Evolutionary conservation across 1,284 basidiomycete genomes (phyloP), one percentile per base, ranked within the genome.

Genomic region (Leccinum pachyderme): DNA sequence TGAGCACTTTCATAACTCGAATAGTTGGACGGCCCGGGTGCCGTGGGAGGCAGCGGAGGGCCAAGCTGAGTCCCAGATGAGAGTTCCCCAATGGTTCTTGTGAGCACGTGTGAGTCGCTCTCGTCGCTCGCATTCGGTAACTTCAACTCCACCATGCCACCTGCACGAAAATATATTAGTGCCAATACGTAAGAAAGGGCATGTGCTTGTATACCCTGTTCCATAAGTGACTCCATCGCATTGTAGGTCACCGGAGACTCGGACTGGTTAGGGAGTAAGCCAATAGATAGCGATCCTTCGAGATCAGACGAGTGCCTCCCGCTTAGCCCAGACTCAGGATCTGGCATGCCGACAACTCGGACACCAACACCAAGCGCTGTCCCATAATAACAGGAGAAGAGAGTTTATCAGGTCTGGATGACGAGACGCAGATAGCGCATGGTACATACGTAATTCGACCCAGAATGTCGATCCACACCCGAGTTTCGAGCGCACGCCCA

Each of bases 381-480:
- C 33, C 39, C 22, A 31, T 35, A n/a, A 57, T 60, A 50, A 48
- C 39, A 35, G 32, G 28, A 53, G 45, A 53, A 44, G 25, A n/a
- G 44, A 31, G 48, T 3, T 55, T 45, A 52, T 59, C 44, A 65
- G 61, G 49, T 25, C 39, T 33, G 48, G 58, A 43, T 50, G 35
- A 56, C 39, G 49, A 54, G 51, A 55, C 46, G 58, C 44, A 56
- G 51, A 70, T 55, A 49, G 54, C 41, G 25, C 37, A 32, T 53
- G 45, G 44, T 71, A 76, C 72, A 77, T 70, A 71, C 86, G 84
- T 44, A 93, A 72, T 70, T 93, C 91, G 39, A 92, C 84, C 87
- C 86, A 89, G 69, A 91, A 90, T 9, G 84, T 88, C 29, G 84
- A 88, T 11, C 88, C 88, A 61, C 77, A 71, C 5, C 79, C 78